Conservation (phyloP, 257 asterid species). For the Asclepias syriaca region DNA sequence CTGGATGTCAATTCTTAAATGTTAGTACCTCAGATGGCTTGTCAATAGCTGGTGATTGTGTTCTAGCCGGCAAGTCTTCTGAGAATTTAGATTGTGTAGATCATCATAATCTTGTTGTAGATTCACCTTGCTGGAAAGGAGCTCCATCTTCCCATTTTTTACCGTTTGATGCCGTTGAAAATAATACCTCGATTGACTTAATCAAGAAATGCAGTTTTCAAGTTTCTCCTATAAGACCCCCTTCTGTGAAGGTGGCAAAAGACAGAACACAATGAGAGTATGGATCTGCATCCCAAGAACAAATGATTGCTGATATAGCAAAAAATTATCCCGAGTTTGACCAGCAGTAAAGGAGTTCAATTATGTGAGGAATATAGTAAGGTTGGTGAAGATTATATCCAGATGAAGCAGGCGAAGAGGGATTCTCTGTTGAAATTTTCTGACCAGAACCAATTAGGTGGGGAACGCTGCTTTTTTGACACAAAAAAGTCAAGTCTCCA, state of each 20-base stretch:
- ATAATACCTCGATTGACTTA: conserved; percentile 23
- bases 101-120: conserved; percentile 55
- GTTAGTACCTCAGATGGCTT: conserved; percentile 27
- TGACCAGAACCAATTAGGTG: conserved; percentile 21
- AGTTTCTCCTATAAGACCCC: conserved; percentile 25
- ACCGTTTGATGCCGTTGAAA: conserved; percentile 40
- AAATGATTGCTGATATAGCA: conserved; percentile 22
- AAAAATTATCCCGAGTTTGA: conserved; percentile 23
- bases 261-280: conserved; percentile 25
- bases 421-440: conserved; percentile 31
- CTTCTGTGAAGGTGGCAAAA: conserved; percentile 31
- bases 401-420: conserved; percentile 22
- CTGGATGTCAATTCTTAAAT: conserved; percentile 36
- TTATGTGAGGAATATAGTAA: conserved; percentile 26
- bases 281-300: conserved; percentile 33
- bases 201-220: conserved; percentile 26
- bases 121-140: conserved; percentile 99
- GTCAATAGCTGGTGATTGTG: conserved; percentile 22
- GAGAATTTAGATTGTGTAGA: conserved; percentile 53
- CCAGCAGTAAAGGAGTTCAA: conserved; percentile 32
- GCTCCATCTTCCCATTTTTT: conserved; percentile 57
- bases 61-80: conserved; percentile 31
- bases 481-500: conserved; percentile 16
- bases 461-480: conserved; percentile 25
- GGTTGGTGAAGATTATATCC: conserved; percentile 26